phyloP scores from a whole-genome alignment of 768 basidiomycete species.

The Gymnopilus junonius region DNA sequence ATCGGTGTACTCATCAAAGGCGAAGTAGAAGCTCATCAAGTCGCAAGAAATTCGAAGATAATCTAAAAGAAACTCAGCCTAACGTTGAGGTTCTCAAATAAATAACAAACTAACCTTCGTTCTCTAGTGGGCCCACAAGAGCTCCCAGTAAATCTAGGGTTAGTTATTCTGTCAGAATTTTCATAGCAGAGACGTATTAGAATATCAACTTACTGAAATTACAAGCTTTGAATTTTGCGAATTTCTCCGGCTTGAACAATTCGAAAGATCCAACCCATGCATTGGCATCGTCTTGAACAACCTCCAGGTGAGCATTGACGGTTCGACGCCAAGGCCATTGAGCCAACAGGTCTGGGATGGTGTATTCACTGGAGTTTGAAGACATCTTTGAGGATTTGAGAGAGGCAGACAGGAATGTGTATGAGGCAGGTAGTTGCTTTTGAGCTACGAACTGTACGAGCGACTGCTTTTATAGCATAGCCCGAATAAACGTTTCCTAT shows the following conservation, averaged over 20 bases:
- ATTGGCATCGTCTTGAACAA: constrained; percentile 16
- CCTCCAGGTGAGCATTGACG: constrained; percentile 6
- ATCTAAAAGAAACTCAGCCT: constrained; percentile 11
- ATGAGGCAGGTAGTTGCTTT: no score
- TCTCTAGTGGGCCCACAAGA: not conserved
- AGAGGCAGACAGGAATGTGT: no score
- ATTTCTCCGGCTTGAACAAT: constrained; percentile 19
- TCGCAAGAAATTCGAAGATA: constrained; percentile 37
- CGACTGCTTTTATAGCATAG: no score
- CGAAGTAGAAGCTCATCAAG: constrained; percentile 53
- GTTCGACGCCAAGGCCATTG: constrained; percentile 17
- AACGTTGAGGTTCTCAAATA: no score
- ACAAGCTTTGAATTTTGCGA: constrained; percentile 21
- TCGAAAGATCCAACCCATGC: constrained; percentile 19
- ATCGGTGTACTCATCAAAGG: constrained; percentile 56
- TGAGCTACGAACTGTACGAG: no score
- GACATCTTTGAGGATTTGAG: not conserved
- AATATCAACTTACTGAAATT: constrained; percentile 16
- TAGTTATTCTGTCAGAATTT: no score
- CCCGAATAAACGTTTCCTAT: no score
- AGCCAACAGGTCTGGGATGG: constrained; percentile 18
- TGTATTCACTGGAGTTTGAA: constrained; percentile 9
- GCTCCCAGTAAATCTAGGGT: not conserved
- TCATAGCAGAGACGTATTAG: not conserved
- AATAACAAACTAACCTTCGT: no score